Evolutionary conservation across 2,329 filamentous ascomycete species (phyloP), one percentile per base, ranked within the genome.

Genomic region (Diaporthe sp.): DNA sequence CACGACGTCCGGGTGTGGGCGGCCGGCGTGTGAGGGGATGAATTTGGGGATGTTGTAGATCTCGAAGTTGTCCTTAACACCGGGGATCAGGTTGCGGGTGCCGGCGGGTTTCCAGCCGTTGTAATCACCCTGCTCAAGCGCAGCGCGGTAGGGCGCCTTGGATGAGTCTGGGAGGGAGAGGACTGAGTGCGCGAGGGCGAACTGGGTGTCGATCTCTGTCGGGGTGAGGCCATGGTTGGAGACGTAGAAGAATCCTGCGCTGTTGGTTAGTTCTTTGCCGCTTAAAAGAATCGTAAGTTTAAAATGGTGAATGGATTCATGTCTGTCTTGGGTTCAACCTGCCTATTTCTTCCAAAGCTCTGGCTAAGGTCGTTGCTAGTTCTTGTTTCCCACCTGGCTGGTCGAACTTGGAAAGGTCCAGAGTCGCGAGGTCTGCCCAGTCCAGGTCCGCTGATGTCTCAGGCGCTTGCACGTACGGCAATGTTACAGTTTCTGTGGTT

Each of bases 21-120:
- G 76, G 12, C 87, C 84, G n/a, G 84, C 79, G 78, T 88, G 86
- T 74, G 85, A 81, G 4, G 83, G 82, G n/a, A 85, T 86, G 77
- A 90, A 91, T 77, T 92, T 92, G 71, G 89, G 88, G 10, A 91
- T 87, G 79, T 92, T 91, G 84, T 89, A 92, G 1, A 92, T 87
- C 78, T 92, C 87, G 42, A 90, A 85, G 76, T 91, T 91, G 78
- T 92, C 90, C 25, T 79, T 83, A 72, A 87, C 81, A 3, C 86
- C 85, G 2, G 79, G 79, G 49, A 75, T 77, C 17, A 79, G 74
- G 71, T 76, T 74, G 4, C 77, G 73, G 15, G 78, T 77, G 2
- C 87, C 87, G 3, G 85, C 83, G 3, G 87, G 87, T 49, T 86
- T 82, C 76, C 88, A 88, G 20, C 88, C 88, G 75, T 90, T 89